phyloP scores from a whole-genome alignment of 73 alveolate species.

The Stentor roeselii region DNA sequence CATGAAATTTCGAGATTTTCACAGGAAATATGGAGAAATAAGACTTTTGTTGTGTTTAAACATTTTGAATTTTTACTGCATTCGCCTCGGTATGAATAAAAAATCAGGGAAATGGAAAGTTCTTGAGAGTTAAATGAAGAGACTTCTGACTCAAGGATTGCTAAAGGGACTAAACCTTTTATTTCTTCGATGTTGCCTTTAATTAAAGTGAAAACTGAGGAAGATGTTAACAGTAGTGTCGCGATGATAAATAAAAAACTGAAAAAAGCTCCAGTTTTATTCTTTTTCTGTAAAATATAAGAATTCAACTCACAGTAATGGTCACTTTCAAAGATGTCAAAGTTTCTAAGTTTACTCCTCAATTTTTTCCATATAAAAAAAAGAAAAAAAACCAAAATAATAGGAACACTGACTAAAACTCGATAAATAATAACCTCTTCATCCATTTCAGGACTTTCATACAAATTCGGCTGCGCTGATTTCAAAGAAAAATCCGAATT shows the following conservation, averaged over 20 bases:
- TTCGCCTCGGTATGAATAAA: no score
- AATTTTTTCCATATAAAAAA: background rate
- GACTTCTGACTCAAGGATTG: background rate
- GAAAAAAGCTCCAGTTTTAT: constrained; percentile 1
- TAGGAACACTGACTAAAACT: background rate
- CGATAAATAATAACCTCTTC: background rate
- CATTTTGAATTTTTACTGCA: no score
- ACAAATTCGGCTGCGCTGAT: constrained; percentile 16
- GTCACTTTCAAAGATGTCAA: constrained; percentile 7
- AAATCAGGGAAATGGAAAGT: no score
- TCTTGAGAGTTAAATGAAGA: background rate
- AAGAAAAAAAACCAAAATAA: background rate
- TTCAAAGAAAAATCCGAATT: no score
- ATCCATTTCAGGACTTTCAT: background rate
- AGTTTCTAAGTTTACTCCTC: background rate
- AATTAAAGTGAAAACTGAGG: background rate
- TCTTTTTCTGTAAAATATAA: background rate
- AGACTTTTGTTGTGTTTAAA: no score
- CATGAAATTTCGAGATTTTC: no score
- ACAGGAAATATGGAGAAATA: no score
- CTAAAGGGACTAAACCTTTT: constrained; percentile 8
- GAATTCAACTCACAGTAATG: background rate
- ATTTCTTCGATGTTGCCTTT: background rate
- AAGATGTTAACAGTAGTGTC: background rate
- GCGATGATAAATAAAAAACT: background rate